Base-by-base conservation (phyloP, 2,329 filamentous ascomycete species). In the Aspergillus novoparasiticus region DNA sequence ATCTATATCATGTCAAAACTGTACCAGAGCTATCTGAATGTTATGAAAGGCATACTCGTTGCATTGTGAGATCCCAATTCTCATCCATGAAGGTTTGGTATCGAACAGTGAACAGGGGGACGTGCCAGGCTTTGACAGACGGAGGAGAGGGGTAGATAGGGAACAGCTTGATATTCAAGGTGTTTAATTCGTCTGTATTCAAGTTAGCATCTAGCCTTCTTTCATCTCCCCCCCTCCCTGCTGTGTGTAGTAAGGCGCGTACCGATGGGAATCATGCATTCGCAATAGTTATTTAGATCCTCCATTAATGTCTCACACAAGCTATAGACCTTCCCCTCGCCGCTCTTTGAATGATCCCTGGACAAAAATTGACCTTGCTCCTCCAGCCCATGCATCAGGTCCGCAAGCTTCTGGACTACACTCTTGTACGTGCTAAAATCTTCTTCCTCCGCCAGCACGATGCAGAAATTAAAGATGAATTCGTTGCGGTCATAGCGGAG, bases 201-300 rank as follows among this genome's bases (percentile, higher is more conserved):
- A 30, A 28, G 58, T 71, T 43, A 67, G 70, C 26, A 21, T 46
- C 39, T 43, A 46, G 28, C 14, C 55, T 43, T 16, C 12, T 56
- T 34, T n/a, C 62, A 23, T 59, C 12, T 16, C 23, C 6, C 3
- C 45, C 45, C 12, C 21, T 26, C 10, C 26, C 26, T 28, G 26
- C n/a, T 46, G 45, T 8, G 34, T 58, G 26, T 10, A 61, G 60
- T 32, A 54, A 39, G 48, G 65, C 19, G 82, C 86, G 67, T 81
- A 94, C 92, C 92, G 67, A 97, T 94, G 0, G 94, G 94, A 72
- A 97, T 97, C 94, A 97, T 97, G 84, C 94, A 97, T 81, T 99
- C 95, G 74, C 92, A 94, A 74, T 97, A 99, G 72, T 96, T 96
- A 75, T 98, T 97, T 69, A 99, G 76, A 75, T 99, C 94, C 79